Conservation (phyloP, 805 yeast species). For the Ogataea pini region DNA sequence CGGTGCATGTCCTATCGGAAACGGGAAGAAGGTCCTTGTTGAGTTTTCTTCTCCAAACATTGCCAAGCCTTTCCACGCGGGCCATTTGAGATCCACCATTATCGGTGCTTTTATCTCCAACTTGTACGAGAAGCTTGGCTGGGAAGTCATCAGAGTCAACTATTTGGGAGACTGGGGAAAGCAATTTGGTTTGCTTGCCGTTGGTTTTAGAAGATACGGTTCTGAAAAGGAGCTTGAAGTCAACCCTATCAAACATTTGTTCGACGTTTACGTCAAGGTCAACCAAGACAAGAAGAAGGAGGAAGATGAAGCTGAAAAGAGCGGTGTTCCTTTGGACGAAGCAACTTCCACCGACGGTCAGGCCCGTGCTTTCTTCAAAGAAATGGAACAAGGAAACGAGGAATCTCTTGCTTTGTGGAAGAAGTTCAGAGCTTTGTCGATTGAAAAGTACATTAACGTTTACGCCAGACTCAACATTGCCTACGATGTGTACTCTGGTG, state of each 20-base stretch:
- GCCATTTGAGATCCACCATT: constrained; percentile 95
- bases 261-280: constrained; percentile 87
- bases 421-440: constrained; percentile 87
- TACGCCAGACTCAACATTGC: constrained; percentile 89
- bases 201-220: constrained; percentile 89
- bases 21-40: constrained; percentile 67
- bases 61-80: constrained; percentile 99
- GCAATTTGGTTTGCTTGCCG: constrained; percentile 94
- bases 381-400: constrained; percentile 92
- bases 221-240: constrained; percentile 62
- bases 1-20: constrained; percentile 77
- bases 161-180: constrained; percentile 99
- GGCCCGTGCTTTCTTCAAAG: constrained; percentile 85
- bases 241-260: constrained; percentile 93
- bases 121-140: constrained; percentile 86
- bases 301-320: constrained; percentile 51
- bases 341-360: constrained; percentile 64
- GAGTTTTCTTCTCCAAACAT: constrained; percentile 98
- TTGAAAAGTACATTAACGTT: constrained; percentile 80
- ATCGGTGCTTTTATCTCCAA: constrained; percentile 95
- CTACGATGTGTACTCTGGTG: constrained; percentile 91
- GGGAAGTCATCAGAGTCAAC: constrained; percentile 90
- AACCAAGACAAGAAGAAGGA: constrained; percentile 74
- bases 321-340: constrained; percentile 50
- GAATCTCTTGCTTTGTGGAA: constrained; percentile 77